Evolutionary conservation across 176 grass and related monocot genomes (phyloP).

Genomic region (Ampelocalamus luodianensis): DNA sequence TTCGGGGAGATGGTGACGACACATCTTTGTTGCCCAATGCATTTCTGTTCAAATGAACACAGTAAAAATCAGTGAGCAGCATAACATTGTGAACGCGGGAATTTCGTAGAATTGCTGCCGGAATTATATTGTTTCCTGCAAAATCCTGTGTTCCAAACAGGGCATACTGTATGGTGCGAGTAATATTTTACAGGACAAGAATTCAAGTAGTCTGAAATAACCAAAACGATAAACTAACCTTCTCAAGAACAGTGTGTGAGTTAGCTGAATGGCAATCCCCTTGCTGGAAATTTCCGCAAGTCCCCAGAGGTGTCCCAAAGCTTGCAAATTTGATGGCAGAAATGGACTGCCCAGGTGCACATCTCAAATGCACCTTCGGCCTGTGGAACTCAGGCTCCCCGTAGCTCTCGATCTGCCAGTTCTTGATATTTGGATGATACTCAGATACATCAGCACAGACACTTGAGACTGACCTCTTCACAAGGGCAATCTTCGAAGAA

Average conservation of each 20-base stretch:
- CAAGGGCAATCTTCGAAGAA: slow-evolving; percentile 73
- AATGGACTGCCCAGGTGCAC: slow-evolving; percentile 78
- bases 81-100: neutral
- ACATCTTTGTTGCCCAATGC: slow-evolving; percentile 82
- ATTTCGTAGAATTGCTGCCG: neutral
- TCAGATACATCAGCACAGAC: slow-evolving; percentile 98
- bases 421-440: slow-evolving; percentile 81
- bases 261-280: slow-evolving; percentile 78
- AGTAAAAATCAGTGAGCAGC: neutral
- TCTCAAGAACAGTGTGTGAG: slow-evolving; percentile 74
- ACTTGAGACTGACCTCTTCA: slow-evolving; percentile 79
- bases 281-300: slow-evolving; percentile 87
- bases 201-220: neutral
- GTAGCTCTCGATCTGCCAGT: slow-evolving; percentile 79
- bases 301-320: slow-evolving; percentile 90
- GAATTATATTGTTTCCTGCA: neutral
- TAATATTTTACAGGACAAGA: neutral
- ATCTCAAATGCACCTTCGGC: slow-evolving; percentile 79
- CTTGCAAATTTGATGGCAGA: slow-evolving; percentile 96
- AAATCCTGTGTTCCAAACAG: neutral
- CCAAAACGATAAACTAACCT: slow-evolving; percentile 51
- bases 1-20: slow-evolving; percentile 65
- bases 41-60: slow-evolving; percentile 62
- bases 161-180: neutral
- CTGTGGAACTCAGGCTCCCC: slow-evolving; percentile 58